Percentiles rank a stretch among this genome's conserved stretches.
These are phyloP conservation scores for Suhomyces atakaporum DNA, from an alignment of 1,139 yeast genomes.

Conservation along the genomic window DNA sequence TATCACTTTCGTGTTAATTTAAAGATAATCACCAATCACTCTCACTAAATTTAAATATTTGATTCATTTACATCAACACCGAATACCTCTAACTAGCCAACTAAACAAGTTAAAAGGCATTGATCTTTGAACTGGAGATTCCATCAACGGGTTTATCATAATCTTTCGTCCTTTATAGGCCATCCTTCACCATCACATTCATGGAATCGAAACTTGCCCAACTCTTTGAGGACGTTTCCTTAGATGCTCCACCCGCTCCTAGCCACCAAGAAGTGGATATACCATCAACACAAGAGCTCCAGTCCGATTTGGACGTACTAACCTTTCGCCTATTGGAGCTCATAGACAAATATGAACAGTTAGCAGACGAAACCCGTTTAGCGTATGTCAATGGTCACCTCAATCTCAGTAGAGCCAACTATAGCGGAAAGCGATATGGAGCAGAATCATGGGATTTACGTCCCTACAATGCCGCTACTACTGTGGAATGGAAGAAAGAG, in stretches of 20 bases:
- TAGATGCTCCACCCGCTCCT: too few species aligned
- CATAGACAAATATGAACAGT: conserved; percentile 33
- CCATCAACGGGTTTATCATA: too few species aligned
- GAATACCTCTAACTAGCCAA: too few species aligned
- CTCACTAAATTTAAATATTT: too few species aligned
- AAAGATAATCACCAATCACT: too few species aligned
- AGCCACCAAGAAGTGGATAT: conserved; percentile 6
- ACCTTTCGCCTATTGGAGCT: conserved; percentile 27
- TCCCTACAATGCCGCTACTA: conserved; percentile 25
- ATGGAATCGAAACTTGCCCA: conserved; percentile 15
- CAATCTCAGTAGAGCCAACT: conserved; percentile 45
- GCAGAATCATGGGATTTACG: conserved; percentile 34
- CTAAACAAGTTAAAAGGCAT: too few species aligned
- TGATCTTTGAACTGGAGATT: too few species aligned
- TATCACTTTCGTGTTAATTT: too few species aligned
- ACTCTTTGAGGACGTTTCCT: conserved; percentile 19
- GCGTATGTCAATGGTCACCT: conserved; percentile 35
- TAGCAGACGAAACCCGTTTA: conserved; percentile 21
- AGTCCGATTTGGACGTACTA: conserved; percentile 23
- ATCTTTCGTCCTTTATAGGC: too few species aligned
- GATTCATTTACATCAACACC: too few species aligned
- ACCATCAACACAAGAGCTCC: too few species aligned
- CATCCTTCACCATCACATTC: too few species aligned
- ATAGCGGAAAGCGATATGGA: conserved; percentile 22
- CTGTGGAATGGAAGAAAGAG: conserved; percentile 1